Base-by-base conservation (phyloP, 345 rosid species). In the Dipteronia dyeriana region DNA sequence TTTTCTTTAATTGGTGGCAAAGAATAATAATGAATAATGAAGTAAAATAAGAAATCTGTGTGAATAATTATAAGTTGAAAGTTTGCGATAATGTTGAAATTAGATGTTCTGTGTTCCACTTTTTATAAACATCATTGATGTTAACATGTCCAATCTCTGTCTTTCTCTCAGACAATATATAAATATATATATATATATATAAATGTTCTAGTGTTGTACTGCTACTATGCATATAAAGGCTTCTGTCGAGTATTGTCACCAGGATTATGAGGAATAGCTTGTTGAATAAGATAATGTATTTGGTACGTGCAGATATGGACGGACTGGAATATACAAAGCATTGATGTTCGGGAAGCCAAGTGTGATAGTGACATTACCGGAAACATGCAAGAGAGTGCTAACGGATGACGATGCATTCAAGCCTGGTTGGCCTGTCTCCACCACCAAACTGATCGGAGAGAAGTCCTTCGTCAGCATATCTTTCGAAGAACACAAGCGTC, bases 281-380 rank as follows among this genome's bases (percentile, higher is more conserved):
- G 5, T 34, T 29, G 31, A 29, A 29, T 29, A 29, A 29, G 38
- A 34, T 34, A 31, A 34, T 26, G 1, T 26, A 26, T 26, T 26
- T 26, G 26, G 26, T 26, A 26, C 26, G 26, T 26, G 38, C 86
- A 92, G 97, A 78, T 93, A 74, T 47, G 98, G 98, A 9, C 59
- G 39, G 0, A 76, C 76, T 0, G 97, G 97, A 68, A 81, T 93
- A 12, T 93, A 95, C 86, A 95, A 89, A 80, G 90, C 84, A 14
- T 90, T 90, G 82, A 88, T 95, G 97, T 95, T 93, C 74, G 98
- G 97, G 73, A 85, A 66, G 70, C 98, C 95, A 2, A 85, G 98
- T 66, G 85, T 93, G 41, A 75, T 95, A 14, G 98, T 95, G 13
- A 93, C 98, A 7, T 74, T 78, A 22, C 91, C 94, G 3, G 98